Base-by-base conservation (phyloP, 1,139 yeast genomes). In the Wickerhamomyces sp. region DNA sequence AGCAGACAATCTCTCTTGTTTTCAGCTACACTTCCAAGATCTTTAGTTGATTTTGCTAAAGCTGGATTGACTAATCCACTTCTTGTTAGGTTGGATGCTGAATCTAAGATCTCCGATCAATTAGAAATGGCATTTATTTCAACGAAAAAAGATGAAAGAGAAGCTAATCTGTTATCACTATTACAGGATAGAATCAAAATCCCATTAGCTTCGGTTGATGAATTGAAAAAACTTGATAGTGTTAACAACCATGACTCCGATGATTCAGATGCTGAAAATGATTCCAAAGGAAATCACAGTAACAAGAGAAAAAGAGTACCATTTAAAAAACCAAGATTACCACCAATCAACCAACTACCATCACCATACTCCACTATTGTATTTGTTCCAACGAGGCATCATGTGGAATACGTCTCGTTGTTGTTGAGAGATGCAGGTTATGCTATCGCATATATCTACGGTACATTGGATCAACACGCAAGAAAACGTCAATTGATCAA, bases 381-480 rank as follows among this genome's bases (percentile, higher is more conserved):
- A 4, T 93, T 91, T 52, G 96, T 87, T 6, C 98, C 98, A 29
- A 91, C 99, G 0, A 84, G 89, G 61, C 98, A 91, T 63, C 98
- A 91, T 61, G 98, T 91, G 20, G 99, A 91, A 59, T 93, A 88
- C 55, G 68, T 91, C 32, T 70, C 93, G 2, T 68, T 66, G 7
- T 58, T 91, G 38, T 65, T 91, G 39, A 75, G 72, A 49, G 78
- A 75, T 26, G 78, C 87, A 17, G 97, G 96, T 2, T 91, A 85
- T 58, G 78, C 91, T 10, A 85, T 77, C 1, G 84, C 97, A 2
- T 88, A 79, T 51, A 86, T 91, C 46, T 93, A 91, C 57, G 98
- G 99, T 61, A 75, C 96, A 1, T 70, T 91, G 44, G 98, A 91
- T 58, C 98, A 91, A 57, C 81, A 80, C 46, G 98, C 98, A 1